Evolutionary conservation across 306 rosid genomes (phyloP).

Genomic region (Malus sieversii): DNA sequence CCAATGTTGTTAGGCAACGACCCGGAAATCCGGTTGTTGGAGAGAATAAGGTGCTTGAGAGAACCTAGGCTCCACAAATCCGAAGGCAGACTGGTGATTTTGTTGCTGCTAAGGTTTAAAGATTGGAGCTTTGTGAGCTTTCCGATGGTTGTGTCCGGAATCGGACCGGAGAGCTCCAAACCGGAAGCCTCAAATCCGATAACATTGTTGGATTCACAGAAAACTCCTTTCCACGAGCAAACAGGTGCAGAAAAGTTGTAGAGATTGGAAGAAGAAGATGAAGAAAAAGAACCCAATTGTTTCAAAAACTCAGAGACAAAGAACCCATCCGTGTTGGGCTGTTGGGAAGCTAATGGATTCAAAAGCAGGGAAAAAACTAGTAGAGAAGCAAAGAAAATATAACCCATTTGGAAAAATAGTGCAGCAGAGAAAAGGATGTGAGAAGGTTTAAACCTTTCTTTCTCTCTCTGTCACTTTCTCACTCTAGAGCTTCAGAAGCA

Average conservation of each 20-base stretch:
- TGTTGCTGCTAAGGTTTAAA: conserved; percentile 85
- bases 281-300: conserved; percentile 38
- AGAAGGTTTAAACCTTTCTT: background rate
- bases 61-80: conserved; percentile 89
- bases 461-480: background rate
- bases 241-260: conserved; percentile 58
- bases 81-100: conserved; percentile 61
- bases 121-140: conserved; percentile 64
- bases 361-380: conserved; percentile 53
- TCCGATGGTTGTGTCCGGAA: conserved; percentile 77
- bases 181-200: conserved; percentile 45
- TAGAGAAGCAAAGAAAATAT: conserved; percentile 49
- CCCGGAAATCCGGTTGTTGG: conserved; percentile 67
- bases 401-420: conserved; percentile 46
- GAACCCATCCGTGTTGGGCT: conserved; percentile 76
- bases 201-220: conserved; percentile 53
- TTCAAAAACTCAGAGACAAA: conserved; percentile 62
- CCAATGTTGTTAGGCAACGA: conserved; percentile 71
- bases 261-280: conserved; percentile 31
- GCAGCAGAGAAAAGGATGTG: conserved; percentile 12
- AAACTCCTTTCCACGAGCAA: conserved; percentile 76
- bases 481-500: conserved; percentile 26
- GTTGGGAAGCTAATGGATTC: conserved; percentile 62
- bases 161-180: conserved; percentile 56
- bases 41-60: conserved; percentile 65